These are phyloP conservation scores for Pseudogymnoascus sp. DNA, from an alignment of 2,329 filamentous ascomycete genomes.

Conservation along the genomic window DNA sequence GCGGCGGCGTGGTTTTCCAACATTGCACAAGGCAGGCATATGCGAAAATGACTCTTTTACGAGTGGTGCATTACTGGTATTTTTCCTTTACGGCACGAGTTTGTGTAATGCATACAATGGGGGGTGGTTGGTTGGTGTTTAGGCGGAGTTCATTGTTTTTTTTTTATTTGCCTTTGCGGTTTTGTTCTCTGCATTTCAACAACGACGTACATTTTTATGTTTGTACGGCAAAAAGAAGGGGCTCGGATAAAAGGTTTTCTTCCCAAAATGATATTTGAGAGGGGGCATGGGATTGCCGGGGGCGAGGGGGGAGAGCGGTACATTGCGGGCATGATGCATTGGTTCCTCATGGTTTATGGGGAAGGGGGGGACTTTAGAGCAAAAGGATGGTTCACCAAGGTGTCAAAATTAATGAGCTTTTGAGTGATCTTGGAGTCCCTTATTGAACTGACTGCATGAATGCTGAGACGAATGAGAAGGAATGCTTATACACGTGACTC, in stretches of 20 bases:
- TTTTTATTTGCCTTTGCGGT: neutral
- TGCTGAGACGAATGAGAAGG: neutral
- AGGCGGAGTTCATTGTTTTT: slow-evolving; percentile 19
- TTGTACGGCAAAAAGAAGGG: slow-evolving; percentile 2
- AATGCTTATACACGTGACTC: neutral
- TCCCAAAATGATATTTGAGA: neutral
- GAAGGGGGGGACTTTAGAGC: neutral
- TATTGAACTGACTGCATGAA: neutral
- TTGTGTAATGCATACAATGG: slow-evolving; percentile 2
- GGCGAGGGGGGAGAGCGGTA: neutral
- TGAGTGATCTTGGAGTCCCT: neutral
- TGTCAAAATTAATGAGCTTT: slow-evolving; percentile 3
- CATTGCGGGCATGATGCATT: slow-evolving; percentile 1
- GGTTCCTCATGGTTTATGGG: slow-evolving; percentile 7
- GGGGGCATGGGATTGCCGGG: neutral
- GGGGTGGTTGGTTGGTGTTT: slow-evolving; percentile 22
- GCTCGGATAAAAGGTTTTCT: neutral
- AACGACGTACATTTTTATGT: slow-evolving; percentile 3
- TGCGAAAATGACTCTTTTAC: slow-evolving; percentile 7
- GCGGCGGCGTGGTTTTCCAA: neutral
- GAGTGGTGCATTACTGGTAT: slow-evolving; percentile 18
- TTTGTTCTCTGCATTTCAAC: neutral
- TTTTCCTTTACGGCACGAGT: slow-evolving; percentile 1
- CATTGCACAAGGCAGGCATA: neutral
- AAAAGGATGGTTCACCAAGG: slow-evolving; percentile 4